Evolutionary conservation across 331 rosid species (phyloP), one percentile per base, ranked within the genome.

Genomic region (Arachis monticola): DNA sequence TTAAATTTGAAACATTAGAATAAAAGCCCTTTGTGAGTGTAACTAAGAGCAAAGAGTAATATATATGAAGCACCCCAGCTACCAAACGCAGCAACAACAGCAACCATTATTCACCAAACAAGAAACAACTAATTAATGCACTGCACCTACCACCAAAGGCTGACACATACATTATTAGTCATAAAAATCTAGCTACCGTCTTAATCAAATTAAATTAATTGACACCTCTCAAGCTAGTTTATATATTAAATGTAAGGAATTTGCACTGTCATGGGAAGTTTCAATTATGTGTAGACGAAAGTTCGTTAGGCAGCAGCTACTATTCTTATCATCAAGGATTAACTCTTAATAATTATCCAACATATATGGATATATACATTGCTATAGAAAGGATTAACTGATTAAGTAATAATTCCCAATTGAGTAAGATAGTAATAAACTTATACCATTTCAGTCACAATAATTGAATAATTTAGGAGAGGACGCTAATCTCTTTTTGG

Each of bases 101-200:
- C 51, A 70, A 74, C 70, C 65, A 70, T 35, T 35, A 35, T 76
- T 69, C 73, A 77, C 85, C 82, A 67, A 82, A 77, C 27, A 22
- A 22, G 27, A 67, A 82, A 77, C 79, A 77, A 53, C 14, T 4
- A 65, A 67, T 73, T 44, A 61, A 75, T 46, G 77, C 60, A 67
- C 55, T 67, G 69, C 68, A 82, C 79, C 85, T 60, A 80, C 70
- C 72, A 10, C 67, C 67, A 6, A 13, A 52, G 35, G 22, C 80
- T 68, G 31, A 72, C 75, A 67, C 30, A 22, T 22, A 22, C 27
- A 22, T 31, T 40, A 3, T n/a, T 13, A 72, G 2, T 44, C 60
- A 42, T 44, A 44, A 7, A 32, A 71, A 22, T 22, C 27, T 22
- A 22, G 27, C 10, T 9, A 2, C 46, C 10, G 5, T 52, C 53